A percentile compares a stretch with the other conserved stretches of the same genome.
Conservation (phyloP, 148 eudicot species). For the Spergularia bocconei region DNA sequence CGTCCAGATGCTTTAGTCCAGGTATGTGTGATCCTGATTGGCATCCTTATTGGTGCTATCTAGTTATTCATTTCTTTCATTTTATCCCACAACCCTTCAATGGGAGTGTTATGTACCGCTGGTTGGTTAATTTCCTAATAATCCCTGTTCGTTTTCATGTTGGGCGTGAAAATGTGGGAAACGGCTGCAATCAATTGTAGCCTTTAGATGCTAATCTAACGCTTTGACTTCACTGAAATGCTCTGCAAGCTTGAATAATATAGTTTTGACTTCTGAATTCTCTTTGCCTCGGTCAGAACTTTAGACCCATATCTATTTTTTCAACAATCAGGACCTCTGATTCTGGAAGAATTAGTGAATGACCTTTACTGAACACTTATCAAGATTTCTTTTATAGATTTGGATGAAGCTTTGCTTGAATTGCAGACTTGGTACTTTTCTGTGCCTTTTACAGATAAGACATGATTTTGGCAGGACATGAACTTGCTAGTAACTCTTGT, state of each 20-base stretch:
- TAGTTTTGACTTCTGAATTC: too few species aligned
- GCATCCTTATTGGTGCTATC: not conserved
- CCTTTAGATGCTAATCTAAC: not conserved
- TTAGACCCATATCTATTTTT: not conserved
- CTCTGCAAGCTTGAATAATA: too few species aligned
- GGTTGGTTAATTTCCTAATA: not conserved
- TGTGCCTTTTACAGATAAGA: not conserved
- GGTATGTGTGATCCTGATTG: constrained; percentile 34
- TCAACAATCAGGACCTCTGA: not conserved
- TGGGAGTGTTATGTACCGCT: not conserved
- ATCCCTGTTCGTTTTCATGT: not conserved
- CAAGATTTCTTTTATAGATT: not conserved
- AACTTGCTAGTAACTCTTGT: not conserved
- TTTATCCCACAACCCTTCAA: not conserved
- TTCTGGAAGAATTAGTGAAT: not conserved
- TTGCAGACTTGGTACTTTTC: not conserved
- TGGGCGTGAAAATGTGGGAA: not conserved
- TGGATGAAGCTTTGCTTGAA: not conserved
- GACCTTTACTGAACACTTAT: not conserved
- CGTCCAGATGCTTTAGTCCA: constrained; percentile 99
- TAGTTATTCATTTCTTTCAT: not conserved
- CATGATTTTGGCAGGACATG: not conserved
- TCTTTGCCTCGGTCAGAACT: not conserved
- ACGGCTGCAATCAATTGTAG: not conserved
- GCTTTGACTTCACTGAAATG: not conserved